These are phyloP conservation scores for Monotropa hypopitys DNA, from an alignment of 179 eudicot species.

Conservation along the genomic window DNA sequence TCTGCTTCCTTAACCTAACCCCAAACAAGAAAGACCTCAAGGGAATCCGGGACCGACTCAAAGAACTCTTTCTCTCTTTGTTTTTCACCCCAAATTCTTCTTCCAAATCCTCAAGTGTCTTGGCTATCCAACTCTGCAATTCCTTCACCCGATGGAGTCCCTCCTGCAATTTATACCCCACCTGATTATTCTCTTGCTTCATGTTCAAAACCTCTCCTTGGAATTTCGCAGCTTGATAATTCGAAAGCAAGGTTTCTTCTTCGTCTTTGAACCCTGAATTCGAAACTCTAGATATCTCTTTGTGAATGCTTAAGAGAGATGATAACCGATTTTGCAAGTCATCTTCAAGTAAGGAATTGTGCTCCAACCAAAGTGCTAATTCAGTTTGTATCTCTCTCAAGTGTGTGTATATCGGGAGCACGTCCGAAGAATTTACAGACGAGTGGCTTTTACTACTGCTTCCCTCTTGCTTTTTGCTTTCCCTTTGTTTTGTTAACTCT, in stretches of 20 bases:
- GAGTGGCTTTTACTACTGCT: conserved; percentile 5
- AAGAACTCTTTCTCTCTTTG: conserved; percentile 19
- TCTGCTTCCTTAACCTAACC: conserved; percentile 50
- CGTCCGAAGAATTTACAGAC: conserved; percentile 45
- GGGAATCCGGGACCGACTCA: conserved; percentile 42
- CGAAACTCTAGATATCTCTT: conserved; percentile 38
- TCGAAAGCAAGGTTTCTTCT: conserved; percentile 21
- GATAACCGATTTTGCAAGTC: conserved; percentile 48
- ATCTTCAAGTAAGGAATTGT: conserved; percentile 48
- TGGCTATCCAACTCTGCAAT: conserved; percentile 38
- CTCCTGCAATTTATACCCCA: conserved; percentile 47
- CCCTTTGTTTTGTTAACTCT: conserved; percentile 38
- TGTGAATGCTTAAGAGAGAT: conserved; percentile 50
- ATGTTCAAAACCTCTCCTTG: conserved; percentile 78
- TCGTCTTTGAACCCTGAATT: conserved; percentile 21
- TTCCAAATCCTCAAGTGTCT: conserved; percentile 33
- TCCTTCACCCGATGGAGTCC: conserved; percentile 40
- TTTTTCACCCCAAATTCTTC: conserved; percentile 37
- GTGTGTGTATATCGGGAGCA: conserved; percentile 58
- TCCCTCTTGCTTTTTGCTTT: conserved; percentile 24
- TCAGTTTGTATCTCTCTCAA: conserved; percentile 66
- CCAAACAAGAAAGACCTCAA: conserved; percentile 63
- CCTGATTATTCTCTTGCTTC: conserved; percentile 79
- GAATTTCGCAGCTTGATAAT: conserved; percentile 65
- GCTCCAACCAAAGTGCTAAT: conserved; percentile 75